Evolutionary conservation across 108 stramenopile species (phyloP).

Genomic region (Skeletonema marinoi): DNA sequence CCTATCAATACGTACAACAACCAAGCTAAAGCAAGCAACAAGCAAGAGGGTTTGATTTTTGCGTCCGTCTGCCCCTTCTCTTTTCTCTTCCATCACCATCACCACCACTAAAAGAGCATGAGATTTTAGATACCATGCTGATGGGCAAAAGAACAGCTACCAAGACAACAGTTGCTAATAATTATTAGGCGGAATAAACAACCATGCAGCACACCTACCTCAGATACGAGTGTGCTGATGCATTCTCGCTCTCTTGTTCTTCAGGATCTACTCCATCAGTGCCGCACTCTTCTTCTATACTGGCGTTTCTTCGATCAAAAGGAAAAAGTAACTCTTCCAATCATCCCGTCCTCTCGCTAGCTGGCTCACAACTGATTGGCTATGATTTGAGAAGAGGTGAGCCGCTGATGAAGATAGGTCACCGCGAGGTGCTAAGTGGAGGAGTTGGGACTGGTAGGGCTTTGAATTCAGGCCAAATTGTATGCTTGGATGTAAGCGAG

Average conservation of each 20-base stretch:
- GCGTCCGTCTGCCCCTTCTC: too few species aligned
- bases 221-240: conserved; percentile 89
- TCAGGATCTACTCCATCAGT: conserved; percentile 66
- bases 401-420: conserved; percentile 64
- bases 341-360: conserved; percentile 61
- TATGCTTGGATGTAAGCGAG: conserved; percentile 63
- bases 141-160: too few species aligned
- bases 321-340: conserved; percentile 6
- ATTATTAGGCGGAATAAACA: too few species aligned
- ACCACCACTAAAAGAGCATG: too few species aligned
- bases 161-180: too few species aligned
- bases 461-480: conserved; percentile 69
- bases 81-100: too few species aligned
- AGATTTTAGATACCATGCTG: too few species aligned
- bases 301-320: conserved; percentile 55
- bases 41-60: too few species aligned
- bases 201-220: conserved; percentile 84
- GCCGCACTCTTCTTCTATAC: conserved; percentile 59
- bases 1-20: too few species aligned
- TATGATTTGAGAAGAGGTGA: conserved; percentile 61
- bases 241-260: conserved; percentile 70
- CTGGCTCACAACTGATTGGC: conserved; percentile 69
- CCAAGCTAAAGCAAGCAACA: too few species aligned
- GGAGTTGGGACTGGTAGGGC: conserved; percentile 81
- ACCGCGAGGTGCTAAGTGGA: conserved; percentile 62